Conservation (phyloP, 2,329 filamentous ascomycete genomes). For the Graphilbum ipis-grandicollis region DNA sequence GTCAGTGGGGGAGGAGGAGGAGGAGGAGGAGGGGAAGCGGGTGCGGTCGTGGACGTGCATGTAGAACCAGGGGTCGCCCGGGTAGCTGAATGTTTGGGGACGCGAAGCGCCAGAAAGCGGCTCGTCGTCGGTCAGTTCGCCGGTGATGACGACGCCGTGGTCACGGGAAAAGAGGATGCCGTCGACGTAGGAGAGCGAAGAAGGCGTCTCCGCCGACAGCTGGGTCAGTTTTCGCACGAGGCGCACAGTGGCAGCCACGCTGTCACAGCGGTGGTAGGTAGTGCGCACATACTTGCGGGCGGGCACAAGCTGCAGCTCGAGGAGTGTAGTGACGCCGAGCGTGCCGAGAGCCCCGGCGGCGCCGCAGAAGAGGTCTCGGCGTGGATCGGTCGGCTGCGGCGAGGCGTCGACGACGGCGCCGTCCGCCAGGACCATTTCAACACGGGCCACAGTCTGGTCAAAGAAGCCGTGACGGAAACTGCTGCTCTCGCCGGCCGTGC, state of each 20-base stretch:
- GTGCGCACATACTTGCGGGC: conserved; percentile 45
- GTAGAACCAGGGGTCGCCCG: conserved; percentile 61
- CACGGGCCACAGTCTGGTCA: conserved; percentile 41
- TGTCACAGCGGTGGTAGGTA: conserved; percentile 38
- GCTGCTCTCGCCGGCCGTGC: conserved; percentile 53
- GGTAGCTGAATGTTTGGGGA: conserved; percentile 35
- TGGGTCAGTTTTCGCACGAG: conserved; percentile 21
- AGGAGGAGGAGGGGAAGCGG: conserved; percentile 1
- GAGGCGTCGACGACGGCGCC: conserved; percentile 40
- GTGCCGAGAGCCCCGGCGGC: conserved; percentile 53
- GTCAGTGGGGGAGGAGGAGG: conserved; percentile 43
- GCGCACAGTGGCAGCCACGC: conserved; percentile 28
- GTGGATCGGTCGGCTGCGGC: conserved; percentile 14
- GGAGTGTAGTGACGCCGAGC: conserved; percentile 46
- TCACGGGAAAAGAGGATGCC: conserved; percentile 48
- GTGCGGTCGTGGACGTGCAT: conserved; percentile 43
- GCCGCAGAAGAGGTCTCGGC: conserved; percentile 43
- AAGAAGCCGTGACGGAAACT: conserved; percentile 58
- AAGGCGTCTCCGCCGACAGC: conserved; percentile 2
- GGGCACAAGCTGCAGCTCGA: conserved; percentile 46
- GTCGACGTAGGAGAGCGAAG: conserved; percentile 40
- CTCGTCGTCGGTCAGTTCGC: conserved; percentile 37
- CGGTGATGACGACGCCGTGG: conserved; percentile 50
- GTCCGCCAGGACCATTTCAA: conserved; percentile 54
- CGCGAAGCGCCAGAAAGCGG: conserved; percentile 15